Evolutionary conservation across 2,329 filamentous ascomycete species (phyloP), one percentile per base, ranked within the genome.

Genomic region (Colletotrichum limetticola): DNA sequence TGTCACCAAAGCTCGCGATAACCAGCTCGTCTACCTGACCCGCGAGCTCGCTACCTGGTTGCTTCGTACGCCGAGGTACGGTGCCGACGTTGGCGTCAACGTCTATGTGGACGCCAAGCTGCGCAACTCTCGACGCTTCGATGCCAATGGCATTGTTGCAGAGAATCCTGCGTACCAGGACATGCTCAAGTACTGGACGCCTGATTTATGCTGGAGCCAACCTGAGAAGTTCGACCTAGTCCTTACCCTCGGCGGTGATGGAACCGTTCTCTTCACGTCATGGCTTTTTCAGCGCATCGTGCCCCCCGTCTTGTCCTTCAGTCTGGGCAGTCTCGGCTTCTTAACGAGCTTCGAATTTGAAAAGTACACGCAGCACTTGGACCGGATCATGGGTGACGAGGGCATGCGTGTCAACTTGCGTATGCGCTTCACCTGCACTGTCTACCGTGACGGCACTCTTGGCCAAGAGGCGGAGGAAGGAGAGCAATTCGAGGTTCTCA

Each of bases 101-200:
- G 97, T 99, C 75, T 98, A 97, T 80, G 97, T 99, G n/a, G 97
- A 99, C 82, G 94, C 95, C 76, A 98, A 99, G 85, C 87, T 99
- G 74, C 92, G 92, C 78, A 91, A 91, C 78, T 97, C 95, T 5
- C 95, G 94, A 82, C 93, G 97, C 64, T 99, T 99, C 81, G 91
- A 95, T 78, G 91, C 94, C 2, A 84, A 91, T 4, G 90, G 91
- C 35, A 87, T 99, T 67, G 77, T 96, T 7, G 90, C 91, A 56
- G 90, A 93, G 78, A 91, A 98, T 77, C 87, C 91, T 12, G 91
- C 93, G 28, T 97, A 95, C 81, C 87, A 92, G 76, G 87, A 91
- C 64, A 97, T 97, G 92, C 90, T 99, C 74, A 92, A 92, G 78
- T 99, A 97, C 84, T 99, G 97, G 97, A 97, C 95, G 0, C 96